Conservation (phyloP, 1,139 yeast genomes). For the Debaryomyces fabryi region DNA sequence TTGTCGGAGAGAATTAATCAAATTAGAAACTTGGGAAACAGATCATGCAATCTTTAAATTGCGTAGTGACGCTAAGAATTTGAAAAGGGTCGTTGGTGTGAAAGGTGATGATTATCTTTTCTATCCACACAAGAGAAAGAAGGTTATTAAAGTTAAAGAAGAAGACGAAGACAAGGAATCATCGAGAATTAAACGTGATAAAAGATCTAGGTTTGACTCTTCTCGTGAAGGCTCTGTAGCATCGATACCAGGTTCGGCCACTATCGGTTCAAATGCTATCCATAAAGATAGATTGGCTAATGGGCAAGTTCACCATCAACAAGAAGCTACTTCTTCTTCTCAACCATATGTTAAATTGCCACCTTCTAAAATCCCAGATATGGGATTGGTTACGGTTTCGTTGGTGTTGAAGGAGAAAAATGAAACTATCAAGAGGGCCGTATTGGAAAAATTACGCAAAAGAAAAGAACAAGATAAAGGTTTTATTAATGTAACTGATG, state of each 20-base stretch:
- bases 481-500: constrained; percentile 86
- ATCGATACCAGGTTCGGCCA: constrained; percentile 13
- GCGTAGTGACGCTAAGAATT: constrained; percentile 68
- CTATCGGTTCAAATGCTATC: constrained; percentile 17
- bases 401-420: constrained; percentile 75
- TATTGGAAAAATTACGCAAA: constrained; percentile 76
- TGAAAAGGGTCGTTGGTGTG: constrained; percentile 75
- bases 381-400: constrained; percentile 84
- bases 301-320: constrained; percentile 19
- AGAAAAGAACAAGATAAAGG: constrained; percentile 71
- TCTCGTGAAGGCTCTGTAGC: constrained; percentile 21
- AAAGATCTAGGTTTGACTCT: constrained; percentile 25
- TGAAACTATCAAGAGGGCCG: constrained; percentile 76
- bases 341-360: constrained; percentile 89
- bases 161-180: constrained; percentile 40
- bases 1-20: constrained; percentile 72
- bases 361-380: constrained; percentile 89
- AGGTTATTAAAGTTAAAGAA: constrained; percentile 43
- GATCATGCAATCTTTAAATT: constrained; percentile 69
- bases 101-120: constrained; percentile 86
- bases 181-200: constrained; percentile 26
- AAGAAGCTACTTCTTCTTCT: constrained; percentile 38
- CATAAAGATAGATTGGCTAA: constrained; percentile 21
- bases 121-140: constrained; percentile 77
- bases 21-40: constrained; percentile 56